Evolutionary conservation across 768 basidiomycete genomes (phyloP).

Genomic region (Rhizopogon sp.): DNA sequence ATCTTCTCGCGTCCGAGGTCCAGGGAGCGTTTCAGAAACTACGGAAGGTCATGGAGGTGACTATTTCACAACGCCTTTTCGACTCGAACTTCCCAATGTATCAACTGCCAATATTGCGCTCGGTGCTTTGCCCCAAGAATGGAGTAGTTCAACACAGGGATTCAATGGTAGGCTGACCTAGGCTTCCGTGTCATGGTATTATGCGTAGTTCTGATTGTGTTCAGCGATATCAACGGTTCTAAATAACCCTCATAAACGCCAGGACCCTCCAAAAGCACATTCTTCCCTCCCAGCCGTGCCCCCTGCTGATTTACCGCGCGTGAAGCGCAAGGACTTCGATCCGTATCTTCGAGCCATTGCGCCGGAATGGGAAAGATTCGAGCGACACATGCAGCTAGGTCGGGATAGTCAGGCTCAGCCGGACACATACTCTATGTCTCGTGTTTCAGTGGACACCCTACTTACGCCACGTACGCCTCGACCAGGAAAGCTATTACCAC

Average conservation of each 20-base stretch:
- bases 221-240: slow-evolving; percentile 91
- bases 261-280: slow-evolving; percentile 85
- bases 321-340: slow-evolving; percentile 80
- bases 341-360: slow-evolving; percentile 67
- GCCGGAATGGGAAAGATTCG: slow-evolving; percentile 76
- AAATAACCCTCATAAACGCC: slow-evolving; percentile 81
- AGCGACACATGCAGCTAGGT: slow-evolving; percentile 35
- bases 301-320: slow-evolving; percentile 73
- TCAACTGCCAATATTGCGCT: slow-evolving; percentile 45
- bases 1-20: slow-evolving; percentile 49
- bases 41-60: slow-evolving; percentile 63
- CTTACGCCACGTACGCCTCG: slow-evolving; percentile 25
- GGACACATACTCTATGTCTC: slow-evolving; percentile 9
- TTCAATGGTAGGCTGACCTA: slow-evolving; percentile 68
- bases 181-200: not conserved
- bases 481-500: slow-evolving; percentile 49
- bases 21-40: slow-evolving; percentile 71
- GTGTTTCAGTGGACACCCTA: slow-evolving; percentile 4
- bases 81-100: slow-evolving; percentile 39
- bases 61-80: slow-evolving; percentile 41
- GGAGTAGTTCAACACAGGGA: slow-evolving; percentile 80
- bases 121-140: slow-evolving; percentile 53
- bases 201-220: slow-evolving; percentile 4
- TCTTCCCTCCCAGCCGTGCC: slow-evolving; percentile 69
- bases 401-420: slow-evolving; percentile 21